Evolutionary conservation across 1,284 basidiomycete species (phyloP).

Genomic region (Exobasidium rhododendri): DNA sequence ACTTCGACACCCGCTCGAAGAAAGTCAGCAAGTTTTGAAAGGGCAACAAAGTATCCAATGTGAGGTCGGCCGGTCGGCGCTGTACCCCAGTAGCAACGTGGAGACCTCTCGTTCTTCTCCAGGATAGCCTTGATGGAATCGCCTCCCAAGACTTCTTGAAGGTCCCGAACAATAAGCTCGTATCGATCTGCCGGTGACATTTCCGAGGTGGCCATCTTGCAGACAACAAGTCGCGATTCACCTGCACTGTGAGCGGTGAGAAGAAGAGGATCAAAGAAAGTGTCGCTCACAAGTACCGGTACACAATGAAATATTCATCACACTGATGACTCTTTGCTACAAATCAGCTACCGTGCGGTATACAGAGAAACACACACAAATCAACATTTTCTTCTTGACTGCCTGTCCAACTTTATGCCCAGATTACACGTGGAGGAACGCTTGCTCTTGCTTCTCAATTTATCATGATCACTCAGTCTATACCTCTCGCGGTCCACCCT

Average conservation of each 20-base stretch:
- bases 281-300: too few relatives aligned
- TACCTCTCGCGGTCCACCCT: too few relatives aligned
- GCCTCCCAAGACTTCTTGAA: constrained; percentile 84
- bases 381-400: too few relatives aligned
- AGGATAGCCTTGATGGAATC: constrained; percentile 80
- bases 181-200: constrained; percentile 65
- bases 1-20: constrained; percentile 87
- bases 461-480: too few relatives aligned
- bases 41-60: constrained; percentile 92
- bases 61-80: constrained; percentile 90
- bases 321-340: too few relatives aligned
- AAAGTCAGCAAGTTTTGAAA: constrained; percentile 96
- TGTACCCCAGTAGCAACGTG: constrained; percentile 64
- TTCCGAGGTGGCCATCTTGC: constrained; percentile 13
- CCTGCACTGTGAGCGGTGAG: not conserved
- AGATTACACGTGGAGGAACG: too few relatives aligned
- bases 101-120: constrained; percentile 60
- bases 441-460: too few relatives aligned
- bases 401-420: too few relatives aligned
- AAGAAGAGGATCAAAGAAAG: not conserved
- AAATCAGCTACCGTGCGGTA: too few relatives aligned
- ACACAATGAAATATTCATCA: too few relatives aligned
- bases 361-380: too few relatives aligned
- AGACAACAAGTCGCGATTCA: not conserved
- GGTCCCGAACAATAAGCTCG: constrained; percentile 77